These are phyloP conservation scores for Durio zibethinus DNA, from an alignment of 345 rosid species.

Conservation along the genomic window DNA sequence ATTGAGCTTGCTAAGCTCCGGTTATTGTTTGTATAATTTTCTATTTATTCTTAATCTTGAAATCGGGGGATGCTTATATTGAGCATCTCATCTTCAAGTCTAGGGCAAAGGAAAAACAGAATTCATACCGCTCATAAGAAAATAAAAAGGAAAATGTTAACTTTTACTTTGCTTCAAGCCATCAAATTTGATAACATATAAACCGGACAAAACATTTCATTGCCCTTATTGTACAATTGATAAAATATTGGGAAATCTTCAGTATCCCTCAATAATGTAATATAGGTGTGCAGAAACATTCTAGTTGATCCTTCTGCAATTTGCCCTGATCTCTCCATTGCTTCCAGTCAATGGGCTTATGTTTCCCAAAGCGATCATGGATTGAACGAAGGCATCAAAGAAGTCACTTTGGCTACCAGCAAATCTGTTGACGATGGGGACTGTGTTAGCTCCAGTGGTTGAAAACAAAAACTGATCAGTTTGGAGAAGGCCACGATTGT, in stretches of 20 bases:
- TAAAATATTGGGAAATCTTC: not conserved
- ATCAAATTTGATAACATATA: not conserved
- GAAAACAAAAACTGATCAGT: slow-evolving; percentile 39
- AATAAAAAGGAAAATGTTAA: not conserved
- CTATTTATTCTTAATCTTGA: not conserved
- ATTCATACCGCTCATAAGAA: not conserved
- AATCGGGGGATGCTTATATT: too few relatives aligned
- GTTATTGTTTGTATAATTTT: not conserved
- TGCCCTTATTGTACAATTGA: not conserved
- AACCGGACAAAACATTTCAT: not conserved
- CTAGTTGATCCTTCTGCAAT: slow-evolving; percentile 34
- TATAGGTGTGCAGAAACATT: not conserved
- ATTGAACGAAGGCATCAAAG: slow-evolving; percentile 32
- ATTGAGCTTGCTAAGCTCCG: too few relatives aligned
- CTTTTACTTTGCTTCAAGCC: not conserved
- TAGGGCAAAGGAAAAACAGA: not conserved
- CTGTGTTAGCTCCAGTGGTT: not conserved
- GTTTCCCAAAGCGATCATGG: slow-evolving; percentile 48
- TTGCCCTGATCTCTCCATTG: slow-evolving; percentile 37
- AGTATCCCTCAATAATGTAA: not conserved
- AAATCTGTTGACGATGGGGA: slow-evolving; percentile 30
- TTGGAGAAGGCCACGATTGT: slow-evolving; percentile 32
- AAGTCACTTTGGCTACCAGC: slow-evolving; percentile 32
- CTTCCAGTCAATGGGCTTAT: slow-evolving; percentile 33
- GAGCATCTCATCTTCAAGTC: not conserved